Evolutionary conservation across 306 rosid genomes (phyloP).

Genomic region (Lathyrus aphaca): DNA sequence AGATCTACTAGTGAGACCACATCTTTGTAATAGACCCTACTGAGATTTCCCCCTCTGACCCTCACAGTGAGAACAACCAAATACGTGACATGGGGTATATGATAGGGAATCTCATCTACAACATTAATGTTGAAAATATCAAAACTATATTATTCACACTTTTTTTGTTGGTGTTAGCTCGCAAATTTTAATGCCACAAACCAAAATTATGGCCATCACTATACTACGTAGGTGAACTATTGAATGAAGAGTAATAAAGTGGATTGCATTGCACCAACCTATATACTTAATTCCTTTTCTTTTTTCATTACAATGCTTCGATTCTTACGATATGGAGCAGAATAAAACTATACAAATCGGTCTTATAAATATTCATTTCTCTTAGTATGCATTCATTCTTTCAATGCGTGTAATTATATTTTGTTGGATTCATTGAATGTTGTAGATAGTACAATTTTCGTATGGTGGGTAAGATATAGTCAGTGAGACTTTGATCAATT

Average conservation of each 20-base stretch:
- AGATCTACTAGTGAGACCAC: slow-evolving; percentile 41
- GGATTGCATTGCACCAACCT: neutral
- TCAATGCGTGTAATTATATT: neutral
- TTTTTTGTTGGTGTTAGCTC: slow-evolving; percentile 28
- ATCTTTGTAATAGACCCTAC: slow-evolving; percentile 50
- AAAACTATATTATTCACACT: neutral
- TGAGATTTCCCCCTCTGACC: slow-evolving; percentile 43
- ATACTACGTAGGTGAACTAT: neutral
- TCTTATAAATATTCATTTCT: neutral
- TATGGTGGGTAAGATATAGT: slow-evolving; percentile 21
- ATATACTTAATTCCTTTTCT: neutral
- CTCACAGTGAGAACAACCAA: slow-evolving; percentile 35
- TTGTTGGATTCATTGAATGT: no score
- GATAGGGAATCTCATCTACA: slow-evolving; percentile 42
- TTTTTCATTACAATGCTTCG: neutral
- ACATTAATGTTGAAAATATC: slow-evolving; percentile 42
- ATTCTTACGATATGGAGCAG: slow-evolving; percentile 14
- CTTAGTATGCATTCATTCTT: slow-evolving; percentile 9
- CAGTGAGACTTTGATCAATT: neutral
- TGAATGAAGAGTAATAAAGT: slow-evolving; percentile 8
- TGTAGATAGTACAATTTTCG: slow-evolving; percentile 30
- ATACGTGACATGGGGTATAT: slow-evolving; percentile 40
- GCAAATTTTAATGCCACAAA: slow-evolving; percentile 24
- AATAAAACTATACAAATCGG: neutral
- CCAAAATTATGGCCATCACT: slow-evolving; percentile 21